Base-by-base conservation (phyloP, 805 yeast genomes). In the Komagataella populi region DNA sequence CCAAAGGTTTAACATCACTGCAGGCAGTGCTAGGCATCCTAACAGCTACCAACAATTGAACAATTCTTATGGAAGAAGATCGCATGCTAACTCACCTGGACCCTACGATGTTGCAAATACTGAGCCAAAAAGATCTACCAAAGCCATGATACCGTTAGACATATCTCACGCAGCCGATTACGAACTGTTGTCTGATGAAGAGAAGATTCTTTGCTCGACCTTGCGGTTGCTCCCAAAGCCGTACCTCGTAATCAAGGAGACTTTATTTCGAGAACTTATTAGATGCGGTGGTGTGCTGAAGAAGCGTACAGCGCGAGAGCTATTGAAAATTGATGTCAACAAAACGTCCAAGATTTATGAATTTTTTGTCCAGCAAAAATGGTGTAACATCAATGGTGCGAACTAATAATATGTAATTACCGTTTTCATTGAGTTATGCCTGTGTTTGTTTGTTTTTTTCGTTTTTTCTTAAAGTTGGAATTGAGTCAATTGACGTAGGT, bases 141-240 rank as follows among this genome's bases (percentile, higher is more conserved):
- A 57, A 48, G 50, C 53, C 30, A 60, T 67, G 59, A 78, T 72
- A 3, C 81, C 83, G 4, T 70, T 78, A 56, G 93, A 86, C 59
- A 84, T 86, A 22, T 75, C 82, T 48, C 84, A 81, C 56, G 83
- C 96, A 0, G 78, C 89, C 1, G 98, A 93, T 63, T 86, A 77
- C 54, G 89, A 87, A 45, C 67, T 93, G 52, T 70, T 93, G 49
- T 84, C 95, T 1, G 78, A 81, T n/a, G 96, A 87, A 52, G 99
- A 93, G 63, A 91, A 84, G 63, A 80, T 78, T 51, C 68, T 93
- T 48, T 95, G 99, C 68, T 74, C 90, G 4, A 84, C 81, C 49
- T 71, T 95, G 55, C 79, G 95, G 55, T 83, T 95, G 8, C 68
- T 85, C 52, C 99, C 99, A 14, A 91, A 93, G 64, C 95, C 98